These are phyloP conservation scores for Rubroboletus pulcherrimus DNA, from an alignment of 768 basidiomycete species.

Conservation along the genomic window DNA sequence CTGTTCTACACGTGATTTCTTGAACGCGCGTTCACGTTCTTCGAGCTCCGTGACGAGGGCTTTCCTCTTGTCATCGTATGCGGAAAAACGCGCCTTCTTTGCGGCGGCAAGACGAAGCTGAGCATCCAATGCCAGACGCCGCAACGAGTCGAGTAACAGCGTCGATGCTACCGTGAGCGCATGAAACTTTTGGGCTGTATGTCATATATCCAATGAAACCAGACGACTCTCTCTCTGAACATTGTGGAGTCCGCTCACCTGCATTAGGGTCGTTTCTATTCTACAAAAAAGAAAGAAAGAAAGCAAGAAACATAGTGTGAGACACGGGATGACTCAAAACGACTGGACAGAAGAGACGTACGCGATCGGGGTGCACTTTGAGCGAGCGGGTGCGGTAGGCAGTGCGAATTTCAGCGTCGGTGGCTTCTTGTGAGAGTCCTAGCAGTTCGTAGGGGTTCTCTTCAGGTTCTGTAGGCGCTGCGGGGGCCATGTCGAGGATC, in stretches of 20 bases:
- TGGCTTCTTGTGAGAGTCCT: slow-evolving; percentile 55
- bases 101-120: slow-evolving; percentile 71
- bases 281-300: slow-evolving; percentile 39
- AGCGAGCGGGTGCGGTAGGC: slow-evolving; percentile 77
- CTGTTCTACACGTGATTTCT: slow-evolving; percentile 64
- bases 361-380: slow-evolving; percentile 86
- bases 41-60: slow-evolving; percentile 74
- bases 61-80: slow-evolving; percentile 72
- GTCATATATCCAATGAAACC: background rate
- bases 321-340: slow-evolving; percentile 6
- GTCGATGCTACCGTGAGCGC: slow-evolving; percentile 80
- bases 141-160: slow-evolving; percentile 74
- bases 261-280: slow-evolving; percentile 80
- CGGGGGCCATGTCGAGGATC: slow-evolving; percentile 22
- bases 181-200: slow-evolving; percentile 71
- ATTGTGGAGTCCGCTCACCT: slow-evolving; percentile 35
- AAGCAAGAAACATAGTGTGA: background rate
- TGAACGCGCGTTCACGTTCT: slow-evolving; percentile 70
- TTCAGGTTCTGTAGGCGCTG: slow-evolving; percentile 46
- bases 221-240: background rate
- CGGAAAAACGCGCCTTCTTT: slow-evolving; percentile 62
- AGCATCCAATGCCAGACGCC: slow-evolving; percentile 75
- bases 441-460: slow-evolving; percentile 73
- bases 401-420: slow-evolving; percentile 73
- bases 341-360: slow-evolving; percentile 35